Conservation (phyloP, 352 stramenopile genomes). For the Hyaloperonospora brassicae region DNA sequence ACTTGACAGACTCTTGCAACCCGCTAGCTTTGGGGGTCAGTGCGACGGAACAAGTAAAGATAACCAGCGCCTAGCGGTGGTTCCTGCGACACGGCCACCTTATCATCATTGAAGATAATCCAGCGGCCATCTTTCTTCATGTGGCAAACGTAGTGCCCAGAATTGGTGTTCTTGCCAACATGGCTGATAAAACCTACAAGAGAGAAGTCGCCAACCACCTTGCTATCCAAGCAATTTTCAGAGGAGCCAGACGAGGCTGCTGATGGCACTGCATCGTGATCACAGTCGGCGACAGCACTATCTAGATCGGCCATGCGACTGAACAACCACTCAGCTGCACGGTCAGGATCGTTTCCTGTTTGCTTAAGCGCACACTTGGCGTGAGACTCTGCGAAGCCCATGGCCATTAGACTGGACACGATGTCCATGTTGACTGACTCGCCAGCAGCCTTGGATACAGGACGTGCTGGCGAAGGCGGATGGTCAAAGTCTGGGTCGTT, state of each 20-base stretch:
- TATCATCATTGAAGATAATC: constrained; percentile 99
- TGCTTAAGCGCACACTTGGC: constrained; percentile 89
- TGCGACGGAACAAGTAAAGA: constrained; percentile 91
- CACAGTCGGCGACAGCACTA: constrained; percentile 79
- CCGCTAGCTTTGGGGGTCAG: constrained; percentile 27
- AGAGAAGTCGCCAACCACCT: constrained; percentile 72
- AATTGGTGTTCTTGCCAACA: constrained; percentile 96
- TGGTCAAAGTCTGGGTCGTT: constrained; percentile 97
- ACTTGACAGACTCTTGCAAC: background rate
- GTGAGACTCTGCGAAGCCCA: constrained; percentile 88
- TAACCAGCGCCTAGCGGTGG: constrained; percentile 93
- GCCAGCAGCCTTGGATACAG: constrained; percentile 6
- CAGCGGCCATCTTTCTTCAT: constrained; percentile 95
- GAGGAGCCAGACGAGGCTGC: constrained; percentile 16
- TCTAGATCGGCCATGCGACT: constrained; percentile 96
- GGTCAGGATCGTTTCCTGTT: constrained; percentile 87
- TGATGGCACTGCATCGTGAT: constrained; percentile 26
- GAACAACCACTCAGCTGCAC: constrained; percentile 97
- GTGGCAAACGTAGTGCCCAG: constrained; percentile 97
- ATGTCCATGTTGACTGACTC: constrained; percentile 76
- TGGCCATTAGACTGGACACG: constrained; percentile 57
- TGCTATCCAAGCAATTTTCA: constrained; percentile 51
- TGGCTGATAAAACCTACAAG: constrained; percentile 97
- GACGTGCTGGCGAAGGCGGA: constrained; percentile 37
- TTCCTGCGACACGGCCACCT: constrained; percentile 92